Conservation (phyloP, 345 rosid genomes). For the Ceriops tagal region DNA sequence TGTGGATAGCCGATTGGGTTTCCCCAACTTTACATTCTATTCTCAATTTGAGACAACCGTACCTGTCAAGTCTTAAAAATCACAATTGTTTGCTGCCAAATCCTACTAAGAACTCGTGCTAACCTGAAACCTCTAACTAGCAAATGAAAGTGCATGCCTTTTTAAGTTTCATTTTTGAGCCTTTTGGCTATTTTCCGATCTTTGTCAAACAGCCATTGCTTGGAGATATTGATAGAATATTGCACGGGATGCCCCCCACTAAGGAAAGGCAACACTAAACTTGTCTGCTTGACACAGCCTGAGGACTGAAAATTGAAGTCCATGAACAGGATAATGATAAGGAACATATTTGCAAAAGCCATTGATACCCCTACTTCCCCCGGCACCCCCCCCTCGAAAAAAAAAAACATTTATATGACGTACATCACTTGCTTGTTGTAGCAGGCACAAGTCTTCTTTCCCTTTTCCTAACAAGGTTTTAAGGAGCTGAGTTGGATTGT, state of each 20-base stretch:
- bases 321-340: too few species aligned
- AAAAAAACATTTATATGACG: background rate
- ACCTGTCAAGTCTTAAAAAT: too few species aligned
- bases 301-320: too few species aligned
- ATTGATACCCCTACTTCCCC: too few species aligned
- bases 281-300: too few species aligned
- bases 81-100: too few species aligned
- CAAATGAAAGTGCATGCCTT: background rate
- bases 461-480: background rate
- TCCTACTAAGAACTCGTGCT: background rate
- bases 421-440: background rate
- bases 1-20: background rate
- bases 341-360: too few species aligned
- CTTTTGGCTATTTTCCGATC: background rate
- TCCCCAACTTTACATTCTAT: background rate
- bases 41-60: too few species aligned
- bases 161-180: background rate
- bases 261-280: too few species aligned
- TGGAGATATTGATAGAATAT: background rate
- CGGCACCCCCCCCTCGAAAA: too few species aligned
- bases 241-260: too few species aligned
- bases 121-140: background rate
- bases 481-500: background rate
- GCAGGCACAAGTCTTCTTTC: background rate
- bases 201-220: conserved; percentile 10